Evolutionary conservation across 2,329 filamentous ascomycete genomes (phyloP), one percentile per base, ranked within the genome.

Genomic region (Pseudogymnoascus sp.): DNA sequence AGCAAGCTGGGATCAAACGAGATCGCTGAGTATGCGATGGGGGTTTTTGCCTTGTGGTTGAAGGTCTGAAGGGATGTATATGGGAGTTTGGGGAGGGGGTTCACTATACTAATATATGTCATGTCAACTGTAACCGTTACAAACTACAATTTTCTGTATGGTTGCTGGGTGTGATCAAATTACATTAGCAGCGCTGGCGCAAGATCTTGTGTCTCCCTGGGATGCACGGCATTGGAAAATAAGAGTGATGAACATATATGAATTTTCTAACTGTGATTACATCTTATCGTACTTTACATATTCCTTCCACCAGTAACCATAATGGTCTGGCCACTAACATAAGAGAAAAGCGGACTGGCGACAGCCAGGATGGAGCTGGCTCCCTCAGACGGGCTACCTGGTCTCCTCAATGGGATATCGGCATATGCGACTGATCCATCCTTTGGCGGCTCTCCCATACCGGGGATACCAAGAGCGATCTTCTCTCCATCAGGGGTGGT

Each of bases 11-110:
- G 93, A 23, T 92, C 91, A 0, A 89, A 93, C 73, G 95, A 99
- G 83, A 97, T 99, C 78, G 90, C 96, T 64, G 91, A 97, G 78
- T 99, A 98, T 77, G 87, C 92, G 62, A 96, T 96, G 81, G 90
- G 90, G 2, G 89, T 95, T 39, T 76, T 93, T 68, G 85, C 79
- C 67, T 77, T 95, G 71, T 95, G 90, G 90, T 78, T 90, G 73
- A 91, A 88, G 79, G 89, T 92, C 67, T 92, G 77, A 65, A 63
- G 23, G 14, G 54, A 57, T 57, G 28, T 57, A 57, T 34, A 57
- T 57, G 51, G 51, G 51, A 57, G 51, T 57, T 57, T 57, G 23
- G 51, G 48, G 11, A 57, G 5, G 51, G 51, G 51, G n/a, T 57
- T 34, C 28, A 57, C 25, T 57, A 57, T 57, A 57, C 16, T 57